phyloP scores from a whole-genome alignment of 2,329 filamentous ascomycete genomes.

The Byssochlamys sp. region DNA sequence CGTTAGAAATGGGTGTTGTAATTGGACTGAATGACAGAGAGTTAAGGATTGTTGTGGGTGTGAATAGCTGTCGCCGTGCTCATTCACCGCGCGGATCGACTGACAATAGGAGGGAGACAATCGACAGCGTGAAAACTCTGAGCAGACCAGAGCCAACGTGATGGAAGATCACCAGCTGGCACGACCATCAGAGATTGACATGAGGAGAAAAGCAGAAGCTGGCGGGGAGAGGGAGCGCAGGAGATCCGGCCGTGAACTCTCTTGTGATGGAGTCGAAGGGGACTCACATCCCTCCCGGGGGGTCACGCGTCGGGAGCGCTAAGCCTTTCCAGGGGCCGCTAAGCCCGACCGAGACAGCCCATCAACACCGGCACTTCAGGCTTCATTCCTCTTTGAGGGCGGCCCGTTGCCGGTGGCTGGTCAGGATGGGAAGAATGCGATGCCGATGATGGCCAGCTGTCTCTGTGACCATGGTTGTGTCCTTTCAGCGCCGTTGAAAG shows the following conservation, averaged over 20 bases:
- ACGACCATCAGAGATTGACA: background rate
- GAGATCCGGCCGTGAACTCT: background rate
- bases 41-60: background rate
- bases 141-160: background rate
- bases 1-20: background rate
- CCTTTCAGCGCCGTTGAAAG: background rate
- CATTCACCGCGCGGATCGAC: background rate
- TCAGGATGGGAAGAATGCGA: background rate
- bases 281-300: slow-evolving; percentile 9
- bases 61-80: background rate
- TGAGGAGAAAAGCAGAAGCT: background rate
- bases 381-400: background rate
- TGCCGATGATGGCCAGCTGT: background rate
- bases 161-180: background rate
- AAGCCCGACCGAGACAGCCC: background rate
- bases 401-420: background rate
- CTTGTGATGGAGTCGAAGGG: background rate
- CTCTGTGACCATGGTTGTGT: background rate
- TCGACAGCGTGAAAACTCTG: background rate
- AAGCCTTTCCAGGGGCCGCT: slow-evolving; percentile 16
- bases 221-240: background rate
- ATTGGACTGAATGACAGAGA: background rate
- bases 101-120: background rate
- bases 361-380: background rate
- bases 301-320: slow-evolving; percentile 32